phyloP scores from a whole-genome alignment of 257 asterid genomes.

The Forsythia viridissima region DNA sequence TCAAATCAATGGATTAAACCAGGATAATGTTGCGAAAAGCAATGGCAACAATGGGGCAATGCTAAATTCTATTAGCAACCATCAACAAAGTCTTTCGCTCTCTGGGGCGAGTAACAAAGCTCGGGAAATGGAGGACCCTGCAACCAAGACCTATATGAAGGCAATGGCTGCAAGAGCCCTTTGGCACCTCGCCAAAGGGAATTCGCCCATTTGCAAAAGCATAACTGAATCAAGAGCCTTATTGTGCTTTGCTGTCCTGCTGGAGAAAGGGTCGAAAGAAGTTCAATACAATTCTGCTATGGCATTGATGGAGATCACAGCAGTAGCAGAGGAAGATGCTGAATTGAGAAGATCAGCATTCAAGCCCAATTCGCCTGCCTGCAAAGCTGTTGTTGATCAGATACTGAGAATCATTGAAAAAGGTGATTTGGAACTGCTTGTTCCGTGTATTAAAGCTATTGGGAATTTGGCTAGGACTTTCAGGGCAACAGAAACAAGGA shows the following conservation, averaged over 20 bases:
- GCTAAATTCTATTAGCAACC: constrained; percentile 23
- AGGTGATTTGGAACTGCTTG: constrained; percentile 31
- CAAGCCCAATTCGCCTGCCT: constrained; percentile 49
- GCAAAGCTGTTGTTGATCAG: constrained; percentile 49
- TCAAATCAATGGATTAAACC: constrained; percentile 10
- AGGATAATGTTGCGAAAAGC: constrained; percentile 17
- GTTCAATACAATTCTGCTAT: constrained; percentile 71
- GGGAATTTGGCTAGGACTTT: constrained; percentile 50
- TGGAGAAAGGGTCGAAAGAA: constrained; percentile 68
- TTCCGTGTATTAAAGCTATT: constrained; percentile 41
- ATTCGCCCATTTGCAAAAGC: constrained; percentile 71
- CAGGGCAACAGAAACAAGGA: constrained; percentile 45
- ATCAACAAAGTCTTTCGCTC: constrained; percentile 34
- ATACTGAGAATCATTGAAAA: constrained; percentile 32
- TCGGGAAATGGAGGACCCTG: constrained; percentile 75
- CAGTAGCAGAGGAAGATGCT: constrained; percentile 41
- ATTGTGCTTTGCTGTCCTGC: constrained; percentile 65
- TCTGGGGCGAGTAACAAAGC: constrained; percentile 53
- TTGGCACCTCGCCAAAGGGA: constrained; percentile 66
- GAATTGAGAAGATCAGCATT: constrained; percentile 48
- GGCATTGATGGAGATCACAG: constrained; percentile 66
- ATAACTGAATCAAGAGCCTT: constrained; percentile 83
- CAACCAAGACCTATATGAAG: constrained; percentile 64
- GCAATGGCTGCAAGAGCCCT: constrained; percentile 90
- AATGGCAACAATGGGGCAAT: constrained; percentile 20